Conservation (phyloP, 768 basidiomycete species). For the Hericium rajendrae region DNA sequence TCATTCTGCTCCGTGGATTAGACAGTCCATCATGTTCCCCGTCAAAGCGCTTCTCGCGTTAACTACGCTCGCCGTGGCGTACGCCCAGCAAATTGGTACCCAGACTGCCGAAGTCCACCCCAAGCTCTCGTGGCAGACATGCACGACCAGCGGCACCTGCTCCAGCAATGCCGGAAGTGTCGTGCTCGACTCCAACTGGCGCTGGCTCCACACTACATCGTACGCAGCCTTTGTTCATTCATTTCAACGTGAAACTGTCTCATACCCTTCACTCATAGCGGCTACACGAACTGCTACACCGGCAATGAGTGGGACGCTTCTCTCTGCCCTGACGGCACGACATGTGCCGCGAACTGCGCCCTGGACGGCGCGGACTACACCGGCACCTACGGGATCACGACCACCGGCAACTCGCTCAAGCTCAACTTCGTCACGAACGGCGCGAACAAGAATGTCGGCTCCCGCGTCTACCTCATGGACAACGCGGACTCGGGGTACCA, state of each 20-base stretch:
- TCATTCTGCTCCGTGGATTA: not conserved
- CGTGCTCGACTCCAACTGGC: constrained; percentile 18
- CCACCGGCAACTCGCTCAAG: constrained; percentile 20
- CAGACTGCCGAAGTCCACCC: constrained; percentile 18
- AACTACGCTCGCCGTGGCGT: constrained; percentile 14
- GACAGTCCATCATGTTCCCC: not conserved
- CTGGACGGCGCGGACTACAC: constrained; percentile 20
- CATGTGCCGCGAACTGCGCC: constrained; percentile 20
- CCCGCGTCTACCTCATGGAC: constrained; percentile 41
- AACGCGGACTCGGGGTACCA: constrained; percentile 30
- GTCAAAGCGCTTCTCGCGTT: constrained; percentile 5
- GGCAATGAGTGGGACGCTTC: constrained; percentile 19
- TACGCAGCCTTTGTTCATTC: not conserved
- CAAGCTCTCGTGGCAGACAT: constrained; percentile 13
- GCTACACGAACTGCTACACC: constrained; percentile 23
- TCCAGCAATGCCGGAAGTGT: constrained; percentile 1
- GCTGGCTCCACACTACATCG: constrained; percentile 14
- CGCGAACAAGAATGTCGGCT: constrained; percentile 23
- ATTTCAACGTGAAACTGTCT: too few relatives aligned
- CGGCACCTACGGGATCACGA: constrained; percentile 17
- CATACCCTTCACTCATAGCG: not conserved
- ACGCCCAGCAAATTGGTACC: constrained; percentile 20
- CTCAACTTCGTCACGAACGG: constrained; percentile 24
- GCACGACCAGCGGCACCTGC: constrained; percentile 13
- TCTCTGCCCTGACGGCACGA: constrained; percentile 16